A percentile compares a stretch with the other conserved stretches of the same genome.
phyloP scores from a whole-genome alignment of 768 basidiomycete genomes.

The Psilocybe cyanescens region DNA sequence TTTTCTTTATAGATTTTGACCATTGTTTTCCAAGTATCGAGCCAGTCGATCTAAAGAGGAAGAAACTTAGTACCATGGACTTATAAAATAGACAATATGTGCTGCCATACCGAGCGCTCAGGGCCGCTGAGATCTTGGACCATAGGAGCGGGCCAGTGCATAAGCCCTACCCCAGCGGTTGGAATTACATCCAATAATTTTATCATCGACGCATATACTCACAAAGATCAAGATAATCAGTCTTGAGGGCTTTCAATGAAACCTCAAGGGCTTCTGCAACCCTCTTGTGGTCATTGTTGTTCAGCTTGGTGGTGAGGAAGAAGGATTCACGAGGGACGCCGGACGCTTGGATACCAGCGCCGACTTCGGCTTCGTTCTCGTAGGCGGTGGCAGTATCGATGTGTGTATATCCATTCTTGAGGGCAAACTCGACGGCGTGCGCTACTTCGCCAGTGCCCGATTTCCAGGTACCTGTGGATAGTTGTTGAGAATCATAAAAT shows the following conservation, averaged over 20 bases:
- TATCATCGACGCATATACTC: conserved; percentile 20
- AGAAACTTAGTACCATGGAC: not conserved
- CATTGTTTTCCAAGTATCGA: conserved; percentile 82
- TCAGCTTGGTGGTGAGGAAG: conserved; percentile 82
- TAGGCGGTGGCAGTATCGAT: conserved; percentile 76
- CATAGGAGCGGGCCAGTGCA: conserved; percentile 88
- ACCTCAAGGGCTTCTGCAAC: conserved; percentile 65
- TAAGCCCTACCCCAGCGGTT: conserved; percentile 50
- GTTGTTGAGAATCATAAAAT: not conserved
- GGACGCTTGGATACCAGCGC: conserved; percentile 74
- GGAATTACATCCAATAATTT: not conserved
- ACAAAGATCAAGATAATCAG: conserved; percentile 83
- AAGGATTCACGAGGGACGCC: conserved; percentile 74
- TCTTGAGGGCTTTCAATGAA: conserved; percentile 71
- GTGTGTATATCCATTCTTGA: conserved; percentile 75
- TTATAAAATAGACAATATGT: not conserved
- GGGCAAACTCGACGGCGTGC: conserved; percentile 73
- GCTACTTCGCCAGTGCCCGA: conserved; percentile 71
- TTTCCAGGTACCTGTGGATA: conserved; percentile 73
- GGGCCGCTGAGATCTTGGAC: conserved; percentile 50
- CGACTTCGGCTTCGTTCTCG: conserved; percentile 81
- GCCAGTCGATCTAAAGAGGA: conserved; percentile 52
- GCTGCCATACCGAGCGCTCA: conserved; percentile 44
- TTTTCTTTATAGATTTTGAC: conserved; percentile 66
- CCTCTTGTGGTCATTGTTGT: conserved; percentile 63